Base-by-base conservation (phyloP, 805 yeast genomes). In the Maudiozyma bulderi region DNA sequence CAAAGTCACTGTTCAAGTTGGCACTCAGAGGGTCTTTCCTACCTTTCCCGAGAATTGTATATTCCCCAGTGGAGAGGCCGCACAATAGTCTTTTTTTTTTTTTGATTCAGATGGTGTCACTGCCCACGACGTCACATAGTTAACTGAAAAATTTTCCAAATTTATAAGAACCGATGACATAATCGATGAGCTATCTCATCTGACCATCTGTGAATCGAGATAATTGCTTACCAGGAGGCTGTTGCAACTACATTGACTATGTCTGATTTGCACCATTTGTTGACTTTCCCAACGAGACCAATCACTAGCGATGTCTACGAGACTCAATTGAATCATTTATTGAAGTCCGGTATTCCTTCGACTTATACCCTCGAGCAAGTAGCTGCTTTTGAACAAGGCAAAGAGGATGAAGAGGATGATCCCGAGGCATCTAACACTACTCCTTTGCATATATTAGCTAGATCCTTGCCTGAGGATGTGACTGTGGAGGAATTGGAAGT, bases 361-460 rank as follows among this genome's bases (percentile, higher is more conserved):
- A 87, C 95, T 0, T 84, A 86, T 53, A 86, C 95, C 0, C 62
- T 82, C 9, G 93, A 86, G 64, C 95, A 86, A 60, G 86, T 81
- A 7, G 74, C 77, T 44, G 79, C 80, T 46, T 82, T 67, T 57
- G 77, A 74, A 45, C 65, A 75, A 52, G 76, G 66, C 47, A 49
- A 49, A 15, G 54, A 54, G 49, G 59, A 54, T 11, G 59, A 52
- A 47, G 58, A 29, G 1, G 68, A 64, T 40, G 73, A 71, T 26
- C 70, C 64, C 20, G 71, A 67, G 13, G 57, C 48, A 5, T 66
- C 76, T 0, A 85, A 85, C 14, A 86, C 95, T 3, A 86, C 95
- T 0, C 95, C 95, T 11, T 68, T 87, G 54, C 96, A 88, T 64
- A 59, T 82, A 43, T 73, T 87, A 7, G 75, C 83, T 47, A 76